Base-by-base conservation (phyloP, 2,329 filamentous ascomycete genomes). In the Exophiala phaeomuriformis region DNA sequence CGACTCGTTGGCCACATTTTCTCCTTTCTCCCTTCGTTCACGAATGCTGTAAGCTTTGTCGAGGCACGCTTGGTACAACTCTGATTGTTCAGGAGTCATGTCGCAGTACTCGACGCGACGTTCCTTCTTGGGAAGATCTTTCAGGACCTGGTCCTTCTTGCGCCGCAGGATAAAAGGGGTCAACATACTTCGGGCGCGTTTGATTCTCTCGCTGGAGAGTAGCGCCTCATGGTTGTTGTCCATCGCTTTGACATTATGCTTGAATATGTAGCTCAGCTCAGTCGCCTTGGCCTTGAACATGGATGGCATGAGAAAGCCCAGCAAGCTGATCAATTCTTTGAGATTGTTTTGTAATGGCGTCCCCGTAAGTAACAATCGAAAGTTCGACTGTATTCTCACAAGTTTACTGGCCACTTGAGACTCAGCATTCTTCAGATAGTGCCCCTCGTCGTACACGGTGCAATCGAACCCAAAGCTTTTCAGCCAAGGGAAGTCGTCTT, bases 331-430 rank as follows among this genome's bases (percentile, higher is more conserved):
- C 64, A 98, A 81, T 71, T 98, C 93, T 66, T 91, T 85, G 19
- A 98, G 75, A 67, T 97, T 97, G 72, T 98, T 98, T 64, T 98
- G 93, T 8, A 98, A 78, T 0, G 93, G 93, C 0, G 93, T 98
- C 40, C 93, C 93, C 30, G 85, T 88, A 29, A 98, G 79, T 3
- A 98, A 77, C 47, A 98, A 79, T 57, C 90, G 84, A 77, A 93
- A 96, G n/a, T 81, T 74, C 0, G 89, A 84, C 0, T 79, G 80
- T 50, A 98, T 90, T 35, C 81, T 79, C 64, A 87, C 83, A 49
- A 97, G 76, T 56, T 87, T 84, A 64, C 82, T 80, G 69, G 96
- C 96, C 4, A 88, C 78, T 49, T 87, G 82, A 0, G 90, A 94
- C 44, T 84, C 83, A 2, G 85, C 84, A 66, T 95, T 97, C 72